Evolutionary conservation across 1,284 basidiomycete genomes (phyloP).

Genomic region (Austropuccinia psidii): DNA sequence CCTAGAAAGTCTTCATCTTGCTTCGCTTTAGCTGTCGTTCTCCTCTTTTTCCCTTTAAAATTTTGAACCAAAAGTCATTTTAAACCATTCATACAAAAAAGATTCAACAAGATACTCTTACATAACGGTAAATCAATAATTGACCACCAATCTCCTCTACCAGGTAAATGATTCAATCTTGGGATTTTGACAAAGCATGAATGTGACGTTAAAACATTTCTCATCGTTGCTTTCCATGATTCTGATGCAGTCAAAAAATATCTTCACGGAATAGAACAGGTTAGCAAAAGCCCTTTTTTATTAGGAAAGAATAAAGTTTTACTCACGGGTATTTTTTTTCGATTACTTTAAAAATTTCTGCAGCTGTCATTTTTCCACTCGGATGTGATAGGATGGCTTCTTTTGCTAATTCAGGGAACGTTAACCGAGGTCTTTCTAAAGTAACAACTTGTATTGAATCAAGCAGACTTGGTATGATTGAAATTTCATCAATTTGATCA

Average conservation of each 20-base stretch:
- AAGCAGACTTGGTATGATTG: constrained; percentile 22
- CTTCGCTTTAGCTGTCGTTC: constrained; percentile 34
- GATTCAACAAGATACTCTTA: not conserved
- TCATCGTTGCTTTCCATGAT: constrained; percentile 35
- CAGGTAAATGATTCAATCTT: constrained; percentile 11
- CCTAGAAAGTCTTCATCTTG: constrained; percentile 37
- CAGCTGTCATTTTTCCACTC: constrained; percentile 26
- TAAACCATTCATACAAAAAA: not conserved
- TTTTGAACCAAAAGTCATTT: not conserved
- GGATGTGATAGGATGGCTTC: constrained; percentile 32
- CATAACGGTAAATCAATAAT: constrained; percentile 31
- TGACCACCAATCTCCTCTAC: constrained; percentile 36
- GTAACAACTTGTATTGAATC: constrained; percentile 32
- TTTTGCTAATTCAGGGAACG: constrained; percentile 36
- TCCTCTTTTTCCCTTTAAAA: constrained; percentile 24
- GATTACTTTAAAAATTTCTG: constrained; percentile 36
- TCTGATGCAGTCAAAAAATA: constrained; percentile 33
- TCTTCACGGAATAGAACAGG: not conserved
- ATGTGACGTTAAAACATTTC: constrained; percentile 35
- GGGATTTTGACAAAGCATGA: constrained; percentile 37
- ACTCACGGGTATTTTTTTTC: constrained; percentile 38
- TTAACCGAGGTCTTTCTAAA: not conserved
- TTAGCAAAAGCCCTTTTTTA: not conserved
- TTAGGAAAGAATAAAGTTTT: not conserved
- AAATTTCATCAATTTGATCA: constrained; percentile 14